phyloP scores from a whole-genome alignment of 345 rosid genomes.

The Excoecaria cochinchinensis region DNA sequence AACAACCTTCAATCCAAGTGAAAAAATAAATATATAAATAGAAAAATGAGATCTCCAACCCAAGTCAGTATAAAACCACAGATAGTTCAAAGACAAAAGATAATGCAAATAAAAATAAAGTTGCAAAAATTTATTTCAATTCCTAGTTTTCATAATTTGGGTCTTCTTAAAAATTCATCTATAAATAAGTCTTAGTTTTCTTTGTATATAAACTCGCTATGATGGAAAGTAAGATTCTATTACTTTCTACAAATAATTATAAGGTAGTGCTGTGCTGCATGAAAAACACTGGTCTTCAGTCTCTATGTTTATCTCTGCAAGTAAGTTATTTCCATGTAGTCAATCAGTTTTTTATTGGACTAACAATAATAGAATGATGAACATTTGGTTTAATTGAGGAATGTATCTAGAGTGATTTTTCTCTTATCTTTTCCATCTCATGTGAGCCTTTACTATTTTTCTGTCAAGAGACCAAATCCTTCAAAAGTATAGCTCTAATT shows the following conservation, averaged over 20 bases:
- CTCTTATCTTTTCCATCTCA: background rate
- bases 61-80: background rate
- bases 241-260: background rate
- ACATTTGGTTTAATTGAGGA: background rate
- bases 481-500: background rate
- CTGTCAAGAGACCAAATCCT: background rate
- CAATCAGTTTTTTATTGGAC: background rate
- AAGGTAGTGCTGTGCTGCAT: background rate
- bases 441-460: background rate
- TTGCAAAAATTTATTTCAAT: too few relatives aligned
- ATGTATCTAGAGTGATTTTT: background rate
- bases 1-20: slow-evolving; percentile 58
- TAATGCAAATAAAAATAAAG: too few relatives aligned
- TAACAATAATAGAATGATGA: background rate
- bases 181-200: background rate
- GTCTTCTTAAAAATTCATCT: background rate
- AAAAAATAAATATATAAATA: background rate
- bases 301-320: too few relatives aligned
- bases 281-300: too few relatives aligned
- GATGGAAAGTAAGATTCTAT: background rate
- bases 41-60: background rate
- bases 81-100: too few relatives aligned
- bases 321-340: background rate
- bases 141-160: background rate
- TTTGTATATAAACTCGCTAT: background rate